phyloP scores from a whole-genome alignment of 257 asterid genomes.

The Capsicum chinense region DNA sequence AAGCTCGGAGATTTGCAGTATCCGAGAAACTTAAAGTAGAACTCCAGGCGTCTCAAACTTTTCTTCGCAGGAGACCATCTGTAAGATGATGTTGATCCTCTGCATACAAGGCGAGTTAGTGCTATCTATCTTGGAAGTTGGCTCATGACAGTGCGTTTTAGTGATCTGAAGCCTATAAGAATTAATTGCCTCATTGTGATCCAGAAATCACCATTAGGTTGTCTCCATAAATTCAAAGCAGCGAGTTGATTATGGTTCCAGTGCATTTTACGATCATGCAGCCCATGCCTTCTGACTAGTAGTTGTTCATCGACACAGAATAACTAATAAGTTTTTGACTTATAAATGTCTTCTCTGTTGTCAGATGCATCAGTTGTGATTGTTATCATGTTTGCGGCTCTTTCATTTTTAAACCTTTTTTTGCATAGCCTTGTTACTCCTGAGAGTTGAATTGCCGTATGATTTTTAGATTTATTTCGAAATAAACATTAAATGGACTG shows the following conservation, averaged over 20 bases:
- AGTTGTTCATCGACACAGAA: background rate
- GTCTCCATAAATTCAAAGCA: conserved; percentile 20
- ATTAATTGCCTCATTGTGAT: background rate
- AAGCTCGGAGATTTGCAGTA: conserved; percentile 53
- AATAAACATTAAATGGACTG: background rate
- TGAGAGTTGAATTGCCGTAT: background rate
- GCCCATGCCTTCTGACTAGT: conserved; percentile 19
- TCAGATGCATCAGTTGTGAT: conserved; percentile 4
- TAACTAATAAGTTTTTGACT: conserved; percentile 1
- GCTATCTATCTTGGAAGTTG: conserved; percentile 1
- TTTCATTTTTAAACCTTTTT: background rate
- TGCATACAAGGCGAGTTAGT: conserved; percentile 29
- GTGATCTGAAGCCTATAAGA: conserved; percentile 6
- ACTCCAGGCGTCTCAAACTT: conserved; percentile 27
- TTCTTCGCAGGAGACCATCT: conserved; percentile 30
- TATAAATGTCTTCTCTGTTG: background rate
- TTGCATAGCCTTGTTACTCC: background rate
- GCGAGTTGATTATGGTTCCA: conserved; percentile 27
- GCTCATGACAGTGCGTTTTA: conserved; percentile 7
- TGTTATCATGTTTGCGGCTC: conserved; percentile 8
- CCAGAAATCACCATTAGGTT: conserved; percentile 22
- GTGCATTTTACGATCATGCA: background rate
- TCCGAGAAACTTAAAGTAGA: conserved; percentile 29
- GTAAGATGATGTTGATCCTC: conserved; percentile 29
- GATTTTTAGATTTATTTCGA: background rate